Percentiles rank a stretch among this genome's conserved stretches.
Evolutionary conservation across 2,329 filamentous ascomycete species (phyloP).

Genomic region (Alternaria triticina): DNA sequence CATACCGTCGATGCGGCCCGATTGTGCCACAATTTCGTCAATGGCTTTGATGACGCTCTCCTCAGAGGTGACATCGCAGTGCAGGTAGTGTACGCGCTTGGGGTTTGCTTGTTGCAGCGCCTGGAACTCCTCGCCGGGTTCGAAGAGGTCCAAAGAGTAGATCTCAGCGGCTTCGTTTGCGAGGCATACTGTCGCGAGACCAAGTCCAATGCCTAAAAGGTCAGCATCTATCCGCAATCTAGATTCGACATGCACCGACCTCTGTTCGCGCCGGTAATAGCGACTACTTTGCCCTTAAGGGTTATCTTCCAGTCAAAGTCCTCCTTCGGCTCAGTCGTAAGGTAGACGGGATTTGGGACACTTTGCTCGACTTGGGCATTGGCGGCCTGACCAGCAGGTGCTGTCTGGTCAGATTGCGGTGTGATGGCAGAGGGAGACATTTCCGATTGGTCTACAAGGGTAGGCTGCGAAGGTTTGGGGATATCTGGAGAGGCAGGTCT

Average conservation of each 20-base stretch:
- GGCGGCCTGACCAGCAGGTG: constrained; percentile 19
- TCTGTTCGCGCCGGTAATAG: constrained; percentile 30
- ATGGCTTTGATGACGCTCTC: constrained; percentile 54
- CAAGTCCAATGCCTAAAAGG: constrained; percentile 44
- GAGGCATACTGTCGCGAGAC: constrained; percentile 56
- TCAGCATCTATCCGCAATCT: constrained; percentile 37
- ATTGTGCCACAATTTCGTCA: constrained; percentile 55
- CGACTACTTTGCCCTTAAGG: constrained; percentile 51
- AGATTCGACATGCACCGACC: constrained; percentile 22
- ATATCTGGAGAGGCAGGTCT: constrained; percentile 14
- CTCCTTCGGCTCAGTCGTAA: constrained; percentile 53
- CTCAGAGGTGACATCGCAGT: constrained; percentile 59
- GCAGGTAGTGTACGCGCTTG: constrained; percentile 53
- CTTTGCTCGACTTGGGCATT: constrained; percentile 30
- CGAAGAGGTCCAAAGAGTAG: constrained; percentile 58
- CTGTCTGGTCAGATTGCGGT: constrained; percentile 21
- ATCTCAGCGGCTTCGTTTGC: constrained; percentile 55
- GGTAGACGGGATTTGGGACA: constrained; percentile 40
- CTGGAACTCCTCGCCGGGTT: constrained; percentile 55
- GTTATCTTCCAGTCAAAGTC: constrained; percentile 56
- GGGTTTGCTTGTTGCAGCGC: constrained; percentile 51
- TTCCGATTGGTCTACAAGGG: neutral
- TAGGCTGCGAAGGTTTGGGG: constrained; percentile 11
- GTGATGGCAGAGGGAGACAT: constrained; percentile 42
- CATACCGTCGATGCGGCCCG: constrained; percentile 59